Conservation (phyloP, 352 stramenopile genomes). For the Globisporangium viniferum region DNA sequence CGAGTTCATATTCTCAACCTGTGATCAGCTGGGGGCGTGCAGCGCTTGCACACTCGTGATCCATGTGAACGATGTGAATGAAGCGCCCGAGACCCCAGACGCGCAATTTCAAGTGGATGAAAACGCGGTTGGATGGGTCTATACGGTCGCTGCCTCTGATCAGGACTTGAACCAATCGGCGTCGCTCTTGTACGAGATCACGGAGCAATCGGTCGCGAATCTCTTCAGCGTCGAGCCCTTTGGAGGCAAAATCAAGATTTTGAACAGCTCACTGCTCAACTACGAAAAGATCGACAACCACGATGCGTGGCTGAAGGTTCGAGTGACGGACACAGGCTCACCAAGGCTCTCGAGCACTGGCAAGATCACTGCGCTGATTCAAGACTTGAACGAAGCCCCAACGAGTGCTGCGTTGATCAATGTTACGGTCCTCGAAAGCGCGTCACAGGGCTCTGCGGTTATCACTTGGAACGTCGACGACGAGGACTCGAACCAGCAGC, state of each 20-base stretch:
- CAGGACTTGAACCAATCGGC: constrained; percentile 32
- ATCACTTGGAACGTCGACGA: constrained; percentile 25
- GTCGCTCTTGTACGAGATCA: constrained; percentile 36
- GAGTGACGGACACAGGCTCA: constrained; percentile 40
- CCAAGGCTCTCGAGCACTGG: constrained; percentile 28
- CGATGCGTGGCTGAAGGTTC: constrained; percentile 43
- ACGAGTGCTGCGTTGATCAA: neutral
- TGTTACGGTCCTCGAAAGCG: constrained; percentile 19
- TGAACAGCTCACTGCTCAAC: constrained; percentile 21
- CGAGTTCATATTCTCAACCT: constrained; percentile 4
- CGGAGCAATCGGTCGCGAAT: constrained; percentile 32
- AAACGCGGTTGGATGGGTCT: constrained; percentile 30
- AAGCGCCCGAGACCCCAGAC: constrained; percentile 3
- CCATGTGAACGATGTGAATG: constrained; percentile 9
- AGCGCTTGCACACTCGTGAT: constrained; percentile 3
- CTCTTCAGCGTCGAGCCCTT: constrained; percentile 24
- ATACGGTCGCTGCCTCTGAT: constrained; percentile 33
- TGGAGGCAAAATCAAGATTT: neutral
- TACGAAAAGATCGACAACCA: constrained; percentile 40
- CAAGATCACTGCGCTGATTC: constrained; percentile 16
- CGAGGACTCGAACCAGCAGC: constrained; percentile 23
- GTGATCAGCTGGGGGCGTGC: constrained; percentile 4
- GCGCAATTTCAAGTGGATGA: constrained; percentile 29
- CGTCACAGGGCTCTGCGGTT: constrained; percentile 11
- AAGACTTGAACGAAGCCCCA: constrained; percentile 27